Evolutionary conservation across 2,329 filamentous ascomycete species (phyloP).

Genomic region (Coniochaeta pulveracea): DNA sequence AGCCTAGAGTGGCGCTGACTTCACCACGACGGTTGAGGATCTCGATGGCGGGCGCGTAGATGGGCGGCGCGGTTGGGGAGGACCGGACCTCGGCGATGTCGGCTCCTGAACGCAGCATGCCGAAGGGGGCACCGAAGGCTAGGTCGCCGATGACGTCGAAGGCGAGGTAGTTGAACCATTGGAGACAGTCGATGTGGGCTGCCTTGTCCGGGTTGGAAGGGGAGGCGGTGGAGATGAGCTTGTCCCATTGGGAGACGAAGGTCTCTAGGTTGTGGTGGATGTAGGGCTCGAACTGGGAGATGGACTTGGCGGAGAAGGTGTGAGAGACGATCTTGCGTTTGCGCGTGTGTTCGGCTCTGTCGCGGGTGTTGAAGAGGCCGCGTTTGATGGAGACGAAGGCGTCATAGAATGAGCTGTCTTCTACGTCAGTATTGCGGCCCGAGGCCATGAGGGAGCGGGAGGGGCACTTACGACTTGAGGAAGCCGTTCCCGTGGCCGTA

Average conservation of each 20-base stretch:
- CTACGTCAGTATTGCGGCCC: background rate
- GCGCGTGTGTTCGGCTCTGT: conserved; percentile 69
- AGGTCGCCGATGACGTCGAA: conserved; percentile 43
- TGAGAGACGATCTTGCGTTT: conserved; percentile 86
- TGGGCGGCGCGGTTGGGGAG: conserved; percentile 47
- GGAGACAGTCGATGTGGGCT: conserved; percentile 59
- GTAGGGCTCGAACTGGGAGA: conserved; percentile 80
- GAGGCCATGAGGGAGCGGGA: background rate
- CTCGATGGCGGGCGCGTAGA: conserved; percentile 70
- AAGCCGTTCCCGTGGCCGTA: conserved; percentile 76
- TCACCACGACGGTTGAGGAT: conserved; percentile 83
- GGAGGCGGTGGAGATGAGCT: conserved; percentile 31
- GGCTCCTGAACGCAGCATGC: conserved; percentile 67
- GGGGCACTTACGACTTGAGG: conserved; percentile 47
- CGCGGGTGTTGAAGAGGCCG: conserved; percentile 81
- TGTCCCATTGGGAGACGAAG: conserved; percentile 64
- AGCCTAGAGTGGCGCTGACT: conserved; percentile 71
- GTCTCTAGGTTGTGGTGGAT: conserved; percentile 69
- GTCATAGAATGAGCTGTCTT: conserved; percentile 69
- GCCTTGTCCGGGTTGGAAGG: conserved; percentile 34
- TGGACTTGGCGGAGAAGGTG: conserved; percentile 73
- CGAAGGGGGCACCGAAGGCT: conserved; percentile 68
- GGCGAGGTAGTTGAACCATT: conserved; percentile 66
- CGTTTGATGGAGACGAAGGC: conserved; percentile 80
- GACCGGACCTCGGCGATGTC: conserved; percentile 66